These are phyloP conservation scores for Saccharomycopsis olivae DNA, from an alignment of 805 yeast species.

Conservation along the genomic window DNA sequence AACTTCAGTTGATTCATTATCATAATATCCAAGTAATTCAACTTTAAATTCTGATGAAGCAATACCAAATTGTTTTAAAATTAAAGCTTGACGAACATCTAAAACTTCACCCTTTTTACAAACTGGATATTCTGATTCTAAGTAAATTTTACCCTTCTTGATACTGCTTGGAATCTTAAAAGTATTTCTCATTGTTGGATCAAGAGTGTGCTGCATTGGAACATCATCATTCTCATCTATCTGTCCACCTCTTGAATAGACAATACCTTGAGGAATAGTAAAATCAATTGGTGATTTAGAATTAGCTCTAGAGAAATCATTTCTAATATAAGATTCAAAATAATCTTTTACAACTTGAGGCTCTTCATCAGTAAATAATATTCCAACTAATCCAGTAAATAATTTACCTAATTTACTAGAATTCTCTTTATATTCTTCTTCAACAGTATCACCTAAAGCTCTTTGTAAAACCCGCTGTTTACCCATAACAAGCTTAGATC, in stretches of 20 bases:
- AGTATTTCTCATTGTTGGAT: slow-evolving; percentile 81
- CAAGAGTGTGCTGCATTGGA: slow-evolving; percentile 93
- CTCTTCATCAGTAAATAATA: slow-evolving; percentile 80
- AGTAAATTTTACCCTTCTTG: slow-evolving; percentile 74
- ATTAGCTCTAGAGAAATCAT: slow-evolving; percentile 87
- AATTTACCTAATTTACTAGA: slow-evolving; percentile 55
- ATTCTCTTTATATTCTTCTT: slow-evolving; percentile 84
- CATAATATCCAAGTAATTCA: slow-evolving; percentile 65
- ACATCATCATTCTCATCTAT: slow-evolving; percentile 84
- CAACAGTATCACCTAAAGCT: slow-evolving; percentile 80
- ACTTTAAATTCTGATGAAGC: slow-evolving; percentile 90
- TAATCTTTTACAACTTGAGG: slow-evolving; percentile 87
- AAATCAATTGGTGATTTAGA: slow-evolving; percentile 74
- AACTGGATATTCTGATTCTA: slow-evolving; percentile 69
- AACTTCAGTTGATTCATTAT: slow-evolving; percentile 37
- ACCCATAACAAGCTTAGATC: slow-evolving; percentile 82
- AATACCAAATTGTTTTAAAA: slow-evolving; percentile 90
- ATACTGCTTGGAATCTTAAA: slow-evolving; percentile 87
- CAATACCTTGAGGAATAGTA: slow-evolving; percentile 79
- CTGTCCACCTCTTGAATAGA: slow-evolving; percentile 94
- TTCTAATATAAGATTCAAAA: slow-evolving; percentile 64
- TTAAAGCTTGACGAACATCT: slow-evolving; percentile 84
- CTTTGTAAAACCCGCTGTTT: slow-evolving; percentile 88
- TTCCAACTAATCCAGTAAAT: slow-evolving; percentile 73
- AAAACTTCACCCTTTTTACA: slow-evolving; percentile 70